Evolutionary conservation across 768 basidiomycete species (phyloP).

Genomic region (Trametes villosa): DNA sequence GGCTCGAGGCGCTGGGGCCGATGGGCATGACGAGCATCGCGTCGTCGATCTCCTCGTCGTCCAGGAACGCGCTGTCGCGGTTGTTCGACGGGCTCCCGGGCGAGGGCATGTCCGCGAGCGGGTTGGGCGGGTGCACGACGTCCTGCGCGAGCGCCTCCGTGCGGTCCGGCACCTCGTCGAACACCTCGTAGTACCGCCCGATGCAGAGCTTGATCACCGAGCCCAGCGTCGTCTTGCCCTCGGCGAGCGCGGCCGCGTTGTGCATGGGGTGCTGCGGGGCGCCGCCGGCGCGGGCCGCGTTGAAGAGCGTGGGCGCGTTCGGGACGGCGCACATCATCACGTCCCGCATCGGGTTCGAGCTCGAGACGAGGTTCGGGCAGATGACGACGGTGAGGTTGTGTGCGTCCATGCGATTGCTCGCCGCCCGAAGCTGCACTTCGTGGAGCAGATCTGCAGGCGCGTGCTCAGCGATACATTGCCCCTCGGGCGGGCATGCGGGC

Average conservation of each 20-base stretch:
- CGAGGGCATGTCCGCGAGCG: constrained; percentile 23
- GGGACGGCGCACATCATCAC: constrained; percentile 74
- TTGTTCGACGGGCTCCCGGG: constrained; percentile 28
- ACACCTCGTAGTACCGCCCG: constrained; percentile 82
- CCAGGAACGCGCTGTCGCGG: constrained; percentile 45
- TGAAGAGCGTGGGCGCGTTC: constrained; percentile 46
- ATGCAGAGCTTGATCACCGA: constrained; percentile 77
- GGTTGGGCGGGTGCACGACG: constrained; percentile 7
- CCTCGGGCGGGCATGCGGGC: background rate
- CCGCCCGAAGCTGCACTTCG: constrained; percentile 71
- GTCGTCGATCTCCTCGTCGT: constrained; percentile 79
- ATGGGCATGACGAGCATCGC: constrained; percentile 76
- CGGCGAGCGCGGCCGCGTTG: constrained; percentile 37
- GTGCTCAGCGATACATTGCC: background rate
- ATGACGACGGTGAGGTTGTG: constrained; percentile 82
- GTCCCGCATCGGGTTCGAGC: constrained; percentile 69
- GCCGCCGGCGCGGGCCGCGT: constrained; percentile 29
- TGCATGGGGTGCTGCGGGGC: constrained; percentile 17
- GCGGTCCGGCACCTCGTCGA: constrained; percentile 79
- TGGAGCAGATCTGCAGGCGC: constrained; percentile 67
- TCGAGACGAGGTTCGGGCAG: constrained; percentile 76
- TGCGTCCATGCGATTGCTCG: constrained; percentile 79
- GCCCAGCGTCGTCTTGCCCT: constrained; percentile 69
- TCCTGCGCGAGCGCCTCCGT: constrained; percentile 51
- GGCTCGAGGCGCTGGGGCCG: constrained; percentile 43